These are phyloP conservation scores for Cyclotella choctawhatcheeana DNA, from an alignment of 108 stramenopile species.

Conservation along the genomic window DNA sequence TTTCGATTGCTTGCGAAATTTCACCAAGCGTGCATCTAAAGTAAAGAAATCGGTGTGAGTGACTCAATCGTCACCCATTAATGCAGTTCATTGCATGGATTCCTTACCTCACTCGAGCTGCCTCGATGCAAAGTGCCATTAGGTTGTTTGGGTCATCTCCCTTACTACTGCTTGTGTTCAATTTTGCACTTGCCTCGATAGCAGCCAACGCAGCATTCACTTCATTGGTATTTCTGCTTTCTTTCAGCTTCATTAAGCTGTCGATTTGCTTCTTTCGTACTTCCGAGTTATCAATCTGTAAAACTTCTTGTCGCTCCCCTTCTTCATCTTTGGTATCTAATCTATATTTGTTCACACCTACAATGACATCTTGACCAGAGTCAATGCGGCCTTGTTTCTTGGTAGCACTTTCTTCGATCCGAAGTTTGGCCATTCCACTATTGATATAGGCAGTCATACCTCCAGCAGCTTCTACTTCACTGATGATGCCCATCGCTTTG, in stretches of 20 bases:
- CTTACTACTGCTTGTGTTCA: conserved; percentile 68
- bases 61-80: no score
- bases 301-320: conserved; percentile 75
- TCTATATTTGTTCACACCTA: conserved; percentile 98
- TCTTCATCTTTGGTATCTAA: conserved; percentile 75
- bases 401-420: conserved; percentile 97
- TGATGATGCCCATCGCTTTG: conserved; percentile 88
- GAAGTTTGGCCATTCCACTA: conserved; percentile 93
- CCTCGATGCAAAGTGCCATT: conserved; percentile 91
- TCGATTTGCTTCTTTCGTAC: conserved; percentile 88
- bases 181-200: conserved; percentile 78
- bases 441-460: conserved; percentile 98
- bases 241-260: conserved; percentile 73
- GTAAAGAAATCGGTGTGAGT: neutral
- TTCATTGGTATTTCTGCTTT: conserved; percentile 67
- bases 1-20: conserved; percentile 94
- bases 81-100: no score
- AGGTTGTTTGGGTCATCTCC: conserved; percentile 91
- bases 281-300: conserved; percentile 90
- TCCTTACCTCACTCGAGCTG: conserved; percentile 69
- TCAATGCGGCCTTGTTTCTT: conserved; percentile 88
- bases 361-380: conserved; percentile 85
- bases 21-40: conserved; percentile 93
- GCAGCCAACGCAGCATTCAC: conserved; percentile 69
- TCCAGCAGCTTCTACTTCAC: conserved; percentile 92